Evolutionary conservation across 2,329 filamentous ascomycete genomes (phyloP), one percentile per base, ranked within the genome.

Genomic region (Pezicula neosporulosa): DNA sequence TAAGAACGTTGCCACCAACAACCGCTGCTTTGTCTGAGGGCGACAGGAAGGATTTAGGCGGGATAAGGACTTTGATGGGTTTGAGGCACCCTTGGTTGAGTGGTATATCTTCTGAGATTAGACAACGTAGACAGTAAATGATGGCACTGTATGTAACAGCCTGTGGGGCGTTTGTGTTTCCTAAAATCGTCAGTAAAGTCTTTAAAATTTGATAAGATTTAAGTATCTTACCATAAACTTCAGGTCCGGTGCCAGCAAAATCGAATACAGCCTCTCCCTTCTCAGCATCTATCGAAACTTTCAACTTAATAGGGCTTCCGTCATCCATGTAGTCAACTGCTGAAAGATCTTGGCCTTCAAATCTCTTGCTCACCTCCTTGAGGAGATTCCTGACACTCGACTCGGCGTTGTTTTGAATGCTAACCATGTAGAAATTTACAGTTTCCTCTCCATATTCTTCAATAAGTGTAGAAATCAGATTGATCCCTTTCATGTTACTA

Each of bases 241-340:
- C 87, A 0, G 86, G 83, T 0, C 89, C 89, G 0, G 89, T 94
- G 18, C 89, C 89, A 0, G 75, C 77, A 66, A 94, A 88, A 68
- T 94, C 84, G 63, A 94, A 95, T 0, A 87, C 72, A 0, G 90
- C 90, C 55, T 89, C 86, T 15, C 89, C 90, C 39, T 87, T 84
- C 0, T 83, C 77, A 0, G 81, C 79, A 62, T 93, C 82, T 56
- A 95, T 94, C 1, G 82, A 85, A 10, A 95, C 78, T 55, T 83
- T 86, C 6, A 95, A 77, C 47, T 80, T 76, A 61, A 95, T 93
- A 0, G 89, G 87, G 9, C 81, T 88, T 24, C 90, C 90, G 60
- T 95, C 90, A 60, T 95, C 90, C 88, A 95, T 94, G 72, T 85
- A 90, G 63, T 96, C 90, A 1, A 85, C 75, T 0, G 90, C 87